Evolutionary conservation across 2,329 filamentous ascomycete species (phyloP).

Genomic region (Neonectria magnoliae): DNA sequence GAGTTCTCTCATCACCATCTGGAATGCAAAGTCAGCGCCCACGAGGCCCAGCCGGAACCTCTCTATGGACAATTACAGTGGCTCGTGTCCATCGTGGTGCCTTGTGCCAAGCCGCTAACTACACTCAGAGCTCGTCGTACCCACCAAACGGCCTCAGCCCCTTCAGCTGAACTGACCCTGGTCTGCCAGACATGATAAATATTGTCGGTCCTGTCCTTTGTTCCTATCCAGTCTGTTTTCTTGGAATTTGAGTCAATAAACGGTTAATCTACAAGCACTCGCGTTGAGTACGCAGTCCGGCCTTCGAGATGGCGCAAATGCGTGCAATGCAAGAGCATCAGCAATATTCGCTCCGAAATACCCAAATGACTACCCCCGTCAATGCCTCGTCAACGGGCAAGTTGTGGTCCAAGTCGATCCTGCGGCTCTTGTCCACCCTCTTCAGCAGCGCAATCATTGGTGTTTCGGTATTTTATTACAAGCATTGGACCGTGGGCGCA

Average conservation of each 20-base stretch:
- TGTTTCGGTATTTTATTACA: conserved; percentile 20
- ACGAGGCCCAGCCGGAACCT: not conserved
- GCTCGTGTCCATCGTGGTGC: not conserved
- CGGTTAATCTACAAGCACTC: no score
- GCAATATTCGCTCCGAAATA: not conserved
- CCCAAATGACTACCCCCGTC: not conserved
- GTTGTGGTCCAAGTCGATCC: conserved; percentile 21
- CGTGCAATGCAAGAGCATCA: not conserved
- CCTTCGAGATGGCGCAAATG: not conserved
- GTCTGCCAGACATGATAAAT: not conserved
- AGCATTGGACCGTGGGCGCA: conserved; percentile 23
- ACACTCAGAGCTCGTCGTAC: not conserved
- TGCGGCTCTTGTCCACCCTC: conserved; percentile 21
- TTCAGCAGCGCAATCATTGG: conserved; percentile 11
- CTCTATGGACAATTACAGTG: not conserved
- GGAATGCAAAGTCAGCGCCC: not conserved
- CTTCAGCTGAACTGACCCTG: not conserved
- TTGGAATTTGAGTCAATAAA: not conserved
- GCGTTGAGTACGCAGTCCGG: not conserved
- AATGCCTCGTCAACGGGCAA: not conserved
- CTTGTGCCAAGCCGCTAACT: not conserved
- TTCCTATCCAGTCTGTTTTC: not conserved
- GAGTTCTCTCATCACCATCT: not conserved
- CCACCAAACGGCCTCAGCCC: not conserved
- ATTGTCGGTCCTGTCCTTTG: not conserved